Evolutionary conservation across 768 basidiomycete genomes (phyloP).

Genomic region (Fistulinella prunicolor): DNA sequence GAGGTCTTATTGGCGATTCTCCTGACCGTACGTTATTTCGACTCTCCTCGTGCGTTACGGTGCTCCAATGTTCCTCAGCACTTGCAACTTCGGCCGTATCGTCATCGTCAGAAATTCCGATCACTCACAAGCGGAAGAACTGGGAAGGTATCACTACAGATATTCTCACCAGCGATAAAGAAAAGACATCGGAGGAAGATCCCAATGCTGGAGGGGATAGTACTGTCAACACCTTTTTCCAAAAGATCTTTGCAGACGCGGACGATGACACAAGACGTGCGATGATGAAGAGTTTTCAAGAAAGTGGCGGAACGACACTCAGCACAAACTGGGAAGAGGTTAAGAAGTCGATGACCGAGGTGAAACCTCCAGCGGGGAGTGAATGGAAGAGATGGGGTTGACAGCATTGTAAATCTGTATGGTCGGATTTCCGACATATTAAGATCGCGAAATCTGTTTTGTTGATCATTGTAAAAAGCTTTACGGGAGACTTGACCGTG

Average conservation of each 20-base stretch:
- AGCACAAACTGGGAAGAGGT: slow-evolving; percentile 98
- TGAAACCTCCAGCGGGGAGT: slow-evolving; percentile 80
- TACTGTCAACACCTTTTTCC: slow-evolving; percentile 86
- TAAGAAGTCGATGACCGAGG: slow-evolving; percentile 60
- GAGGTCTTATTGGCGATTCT: slow-evolving; percentile 65
- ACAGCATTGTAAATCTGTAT: too few species aligned
- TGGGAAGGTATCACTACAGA: slow-evolving; percentile 83
- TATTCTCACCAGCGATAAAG: slow-evolving; percentile 67
- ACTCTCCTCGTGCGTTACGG: background rate
- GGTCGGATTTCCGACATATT: too few species aligned
- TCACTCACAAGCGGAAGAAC: slow-evolving; percentile 61
- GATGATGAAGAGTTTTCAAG: slow-evolving; percentile 97
- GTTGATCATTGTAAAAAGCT: too few species aligned
- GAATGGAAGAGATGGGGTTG: slow-evolving; percentile 81
- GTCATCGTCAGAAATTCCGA: slow-evolving; percentile 29
- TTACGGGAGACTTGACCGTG: too few species aligned
- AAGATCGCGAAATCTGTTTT: too few species aligned
- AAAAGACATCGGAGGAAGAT: slow-evolving; percentile 67
- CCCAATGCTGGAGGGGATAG: slow-evolving; percentile 89
- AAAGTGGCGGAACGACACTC: slow-evolving; percentile 92
- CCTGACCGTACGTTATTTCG: slow-evolving; percentile 60
- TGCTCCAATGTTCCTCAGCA: slow-evolving; percentile 8
- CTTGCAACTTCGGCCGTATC: slow-evolving; percentile 28
- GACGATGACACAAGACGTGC: slow-evolving; percentile 90
- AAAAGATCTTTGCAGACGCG: slow-evolving; percentile 85